phyloP scores from a whole-genome alignment of 129 eudicot species.

The Artemisia argyi region DNA sequence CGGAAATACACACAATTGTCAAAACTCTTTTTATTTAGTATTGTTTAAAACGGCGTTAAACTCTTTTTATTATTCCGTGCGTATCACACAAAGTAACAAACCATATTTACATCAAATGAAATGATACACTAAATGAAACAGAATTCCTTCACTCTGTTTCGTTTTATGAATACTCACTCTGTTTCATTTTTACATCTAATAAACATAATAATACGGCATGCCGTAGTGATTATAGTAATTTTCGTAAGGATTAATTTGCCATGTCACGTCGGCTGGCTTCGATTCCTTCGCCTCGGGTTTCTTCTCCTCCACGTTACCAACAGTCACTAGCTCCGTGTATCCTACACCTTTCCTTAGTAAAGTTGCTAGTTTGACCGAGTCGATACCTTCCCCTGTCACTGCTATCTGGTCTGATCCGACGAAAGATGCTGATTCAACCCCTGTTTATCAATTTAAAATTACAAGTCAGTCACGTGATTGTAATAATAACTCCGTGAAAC shows the following conservation, averaged over 20 bases:
- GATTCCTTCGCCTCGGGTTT: conserved; percentile 26
- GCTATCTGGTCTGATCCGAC: conserved; percentile 33
- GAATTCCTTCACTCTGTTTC: not conserved
- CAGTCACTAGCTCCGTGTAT: conserved; percentile 28
- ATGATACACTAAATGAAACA: no score
- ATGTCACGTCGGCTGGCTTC: not conserved
- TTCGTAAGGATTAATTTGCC: conserved; percentile 3
- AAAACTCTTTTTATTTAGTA: no score
- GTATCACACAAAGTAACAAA: no score
- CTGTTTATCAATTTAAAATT: conserved; percentile 1
- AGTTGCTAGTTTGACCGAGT: conserved; percentile 28
- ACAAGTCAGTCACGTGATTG: no score
- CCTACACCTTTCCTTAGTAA: conserved; percentile 31
- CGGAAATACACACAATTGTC: no score
- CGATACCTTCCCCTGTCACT: conserved; percentile 36
- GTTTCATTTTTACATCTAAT: not conserved
- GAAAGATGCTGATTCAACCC: conserved; percentile 37
- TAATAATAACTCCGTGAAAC: no score
- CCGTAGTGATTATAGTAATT: conserved; percentile 9
- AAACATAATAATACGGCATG: not conserved
- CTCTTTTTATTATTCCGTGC: no score
- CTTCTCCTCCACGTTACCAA: conserved; percentile 29
- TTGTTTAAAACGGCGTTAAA: no score
- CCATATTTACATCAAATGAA: no score
- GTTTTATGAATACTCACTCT: not conserved